Evolutionary conservation across 1,139 yeast species (phyloP), one percentile per base, ranked within the genome.

Genomic region (Debaryomyces sp.): DNA sequence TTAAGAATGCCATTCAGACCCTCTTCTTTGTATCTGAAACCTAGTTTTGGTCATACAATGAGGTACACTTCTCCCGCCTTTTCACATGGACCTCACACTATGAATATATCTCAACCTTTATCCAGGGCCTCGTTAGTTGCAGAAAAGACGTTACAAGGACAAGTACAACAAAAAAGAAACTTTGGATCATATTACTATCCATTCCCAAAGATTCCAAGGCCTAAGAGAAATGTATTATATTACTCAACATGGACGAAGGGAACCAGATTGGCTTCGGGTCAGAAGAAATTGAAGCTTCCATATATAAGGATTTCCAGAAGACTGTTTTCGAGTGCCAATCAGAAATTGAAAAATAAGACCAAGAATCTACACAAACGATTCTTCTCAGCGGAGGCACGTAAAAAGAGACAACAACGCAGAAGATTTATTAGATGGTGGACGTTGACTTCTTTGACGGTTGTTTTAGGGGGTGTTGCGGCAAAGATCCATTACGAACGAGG

Each of bases 351-450:
- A 53, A 61, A 53, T 52, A 70, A 73, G 53, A 71, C 79, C 24
- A 64, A 66, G 33, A 71, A 66, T 49, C 58, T 73, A 32, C 79
- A 70, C 48, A 67, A 67, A 44, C 62, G 80, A 35, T 74, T 73
- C 53, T 77, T 78, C 56, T 70, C 80, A 1, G 67, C 68, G 24
- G 81, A 75, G 57, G 78, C 79, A 17, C 65, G 80, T 44, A 60
- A 64, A 47, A 67, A 66, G 54, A 67, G 78, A 54, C 76, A 73
- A 50, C 80, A 77, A 52, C 66, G 79, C 48, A 71, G 82, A 50
- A 70, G 75, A 40, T 77, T 83, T 57, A 77, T 84, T 52, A 80
- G 83, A 57, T 85, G 89, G 85, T 83, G 88, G 81, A 83, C 89
- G 1, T 66, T 85, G 35, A 83, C 89, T 6, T 81, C 88, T 0